phyloP scores from a whole-genome alignment of 805 yeast genomes.

The Starmerella kuoi region DNA sequence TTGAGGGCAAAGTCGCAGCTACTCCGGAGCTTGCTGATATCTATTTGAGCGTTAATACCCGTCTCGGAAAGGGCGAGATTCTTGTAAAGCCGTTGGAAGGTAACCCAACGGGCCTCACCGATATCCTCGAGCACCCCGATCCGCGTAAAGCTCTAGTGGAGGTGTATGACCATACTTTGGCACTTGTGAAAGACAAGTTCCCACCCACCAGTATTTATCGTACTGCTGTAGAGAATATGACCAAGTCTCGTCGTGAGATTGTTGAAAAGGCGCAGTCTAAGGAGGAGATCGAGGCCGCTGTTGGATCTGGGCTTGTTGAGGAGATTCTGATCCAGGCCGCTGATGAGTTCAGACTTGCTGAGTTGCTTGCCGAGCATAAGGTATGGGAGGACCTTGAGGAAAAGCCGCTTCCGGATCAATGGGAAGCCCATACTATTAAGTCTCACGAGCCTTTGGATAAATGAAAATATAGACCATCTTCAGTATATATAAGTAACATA shows the following conservation, averaged over 20 bases:
- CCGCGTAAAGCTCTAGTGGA: constrained; percentile 69
- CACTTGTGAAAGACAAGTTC: constrained; percentile 44
- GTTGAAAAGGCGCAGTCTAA: constrained; percentile 52
- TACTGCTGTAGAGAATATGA: constrained; percentile 59
- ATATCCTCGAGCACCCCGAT: constrained; percentile 65
- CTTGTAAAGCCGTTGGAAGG: constrained; percentile 50
- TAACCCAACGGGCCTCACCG: constrained; percentile 72
- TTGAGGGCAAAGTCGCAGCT: constrained; percentile 22
- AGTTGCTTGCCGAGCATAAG: constrained; percentile 56
- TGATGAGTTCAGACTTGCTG: constrained; percentile 59
- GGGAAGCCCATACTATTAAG: constrained; percentile 34
- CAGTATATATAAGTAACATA: background rate
- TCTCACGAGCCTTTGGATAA: constrained; percentile 12
- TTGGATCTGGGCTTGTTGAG: constrained; percentile 76
- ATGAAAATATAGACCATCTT: background rate
- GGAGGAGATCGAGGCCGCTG: constrained; percentile 55
- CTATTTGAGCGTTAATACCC: constrained; percentile 20
- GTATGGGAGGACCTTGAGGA: constrained; percentile 74
- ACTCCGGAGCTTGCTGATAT: constrained; percentile 24
- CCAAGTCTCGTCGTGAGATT: constrained; percentile 52
- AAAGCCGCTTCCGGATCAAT: constrained; percentile 67
- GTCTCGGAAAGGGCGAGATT: constrained; percentile 24
- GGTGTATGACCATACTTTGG: constrained; percentile 58
- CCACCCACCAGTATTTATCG: constrained; percentile 67
- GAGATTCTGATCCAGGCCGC: constrained; percentile 72